Conservation (phyloP, 2,329 filamentous ascomycete genomes). For the Ophiocordyceps camponoti-rufipedis region DNA sequence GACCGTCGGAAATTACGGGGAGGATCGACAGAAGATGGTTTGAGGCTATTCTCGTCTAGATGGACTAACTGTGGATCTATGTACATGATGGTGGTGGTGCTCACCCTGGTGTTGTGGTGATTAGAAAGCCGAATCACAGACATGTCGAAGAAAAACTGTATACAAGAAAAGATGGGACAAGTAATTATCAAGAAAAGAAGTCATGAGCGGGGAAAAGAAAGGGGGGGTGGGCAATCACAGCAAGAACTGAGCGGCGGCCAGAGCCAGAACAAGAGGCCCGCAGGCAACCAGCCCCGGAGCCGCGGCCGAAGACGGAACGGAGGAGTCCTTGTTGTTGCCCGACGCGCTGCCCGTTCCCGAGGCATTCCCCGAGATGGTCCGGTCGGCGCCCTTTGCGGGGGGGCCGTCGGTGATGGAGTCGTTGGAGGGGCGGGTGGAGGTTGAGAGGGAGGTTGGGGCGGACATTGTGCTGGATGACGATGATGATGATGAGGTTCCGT, state of each 20-base stretch:
- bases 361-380: too few species aligned
- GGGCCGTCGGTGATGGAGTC: not conserved
- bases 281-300: not conserved
- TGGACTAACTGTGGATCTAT: too few species aligned
- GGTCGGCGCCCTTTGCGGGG: not conserved
- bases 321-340: not conserved
- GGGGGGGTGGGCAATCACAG: not conserved
- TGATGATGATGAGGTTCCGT: too few species aligned
- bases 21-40: too few species aligned
- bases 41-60: too few species aligned
- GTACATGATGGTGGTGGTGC: not conserved
- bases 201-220: not conserved
- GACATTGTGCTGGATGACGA: slow-evolving; percentile 1
- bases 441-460: not conserved
- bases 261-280: not conserved
- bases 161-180: not conserved
- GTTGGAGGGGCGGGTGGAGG: not conserved
- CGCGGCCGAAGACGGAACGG: not conserved
- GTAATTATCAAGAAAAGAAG: not conserved
- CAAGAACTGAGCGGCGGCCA: not conserved
- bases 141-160: not conserved
- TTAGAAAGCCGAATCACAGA: not conserved
- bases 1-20: too few species aligned
- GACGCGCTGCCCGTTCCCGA: not conserved
- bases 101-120: not conserved